phyloP scores from a whole-genome alignment of 169 alveolate species.

The Plasmodium knowlesi region DNA sequence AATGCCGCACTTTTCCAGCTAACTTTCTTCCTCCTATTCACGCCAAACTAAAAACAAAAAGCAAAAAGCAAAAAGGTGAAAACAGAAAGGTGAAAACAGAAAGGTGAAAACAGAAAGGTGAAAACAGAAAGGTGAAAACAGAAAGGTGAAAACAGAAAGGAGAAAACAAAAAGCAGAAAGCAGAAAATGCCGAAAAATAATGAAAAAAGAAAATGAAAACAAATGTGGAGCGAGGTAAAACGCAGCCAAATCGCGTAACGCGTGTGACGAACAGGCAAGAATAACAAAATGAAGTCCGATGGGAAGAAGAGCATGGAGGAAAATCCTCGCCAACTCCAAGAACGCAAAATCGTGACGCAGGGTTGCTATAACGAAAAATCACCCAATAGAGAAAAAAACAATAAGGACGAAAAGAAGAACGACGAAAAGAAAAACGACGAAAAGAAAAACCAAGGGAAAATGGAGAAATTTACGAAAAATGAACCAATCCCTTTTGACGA shows the following conservation, averaged over 20 bases:
- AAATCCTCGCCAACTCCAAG: neutral
- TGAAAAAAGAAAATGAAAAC: neutral
- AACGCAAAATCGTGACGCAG: neutral
- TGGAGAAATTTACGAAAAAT: neutral
- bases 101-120: too few species aligned
- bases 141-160: too few species aligned
- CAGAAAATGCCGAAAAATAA: neutral
- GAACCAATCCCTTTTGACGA: neutral
- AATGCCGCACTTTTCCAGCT: neutral
- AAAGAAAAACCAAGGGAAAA: neutral
- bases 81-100: neutral
- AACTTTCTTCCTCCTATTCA: neutral
- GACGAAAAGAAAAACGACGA: too few species aligned
- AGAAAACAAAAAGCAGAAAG: constrained; percentile 1
- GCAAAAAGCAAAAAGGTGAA: constrained; percentile 5
- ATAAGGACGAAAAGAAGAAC: neutral
- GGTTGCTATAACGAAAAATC: neutral
- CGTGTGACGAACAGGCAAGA: neutral
- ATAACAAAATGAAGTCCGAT: neutral
- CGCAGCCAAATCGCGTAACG: neutral
- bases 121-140: too few species aligned
- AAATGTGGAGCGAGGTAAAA: neutral
- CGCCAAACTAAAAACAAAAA: neutral
- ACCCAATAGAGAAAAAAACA: neutral
- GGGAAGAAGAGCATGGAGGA: neutral